phyloP scores from a whole-genome alignment of 179 eudicot species.

The Vitellaria paradoxa region DNA sequence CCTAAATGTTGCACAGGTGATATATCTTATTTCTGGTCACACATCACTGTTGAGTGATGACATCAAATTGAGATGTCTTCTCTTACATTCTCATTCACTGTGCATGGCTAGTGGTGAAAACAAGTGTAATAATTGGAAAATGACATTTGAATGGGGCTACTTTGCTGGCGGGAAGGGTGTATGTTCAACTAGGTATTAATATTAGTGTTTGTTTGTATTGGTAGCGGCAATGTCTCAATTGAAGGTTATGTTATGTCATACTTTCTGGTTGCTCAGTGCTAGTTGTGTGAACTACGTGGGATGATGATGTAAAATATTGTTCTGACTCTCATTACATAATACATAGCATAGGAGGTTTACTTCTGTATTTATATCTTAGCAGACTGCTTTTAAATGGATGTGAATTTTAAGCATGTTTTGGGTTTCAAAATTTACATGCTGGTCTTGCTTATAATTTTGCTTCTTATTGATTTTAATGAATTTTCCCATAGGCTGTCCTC shows the following conservation, averaged over 20 bases:
- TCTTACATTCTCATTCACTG: too few species aligned
- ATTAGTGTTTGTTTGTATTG: neutral
- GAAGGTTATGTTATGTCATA: slow-evolving; percentile 2
- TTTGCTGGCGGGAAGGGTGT: neutral
- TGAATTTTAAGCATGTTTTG: neutral
- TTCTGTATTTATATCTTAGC: slow-evolving; percentile 1
- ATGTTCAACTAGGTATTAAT: neutral
- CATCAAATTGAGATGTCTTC: too few species aligned
- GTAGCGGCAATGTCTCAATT: neutral
- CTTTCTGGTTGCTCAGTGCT: neutral
- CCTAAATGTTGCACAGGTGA: too few species aligned
- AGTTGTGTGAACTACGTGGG: neutral
- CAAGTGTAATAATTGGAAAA: neutral
- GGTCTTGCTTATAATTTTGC: neutral
- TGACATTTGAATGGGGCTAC: neutral
- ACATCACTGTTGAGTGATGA: too few species aligned
- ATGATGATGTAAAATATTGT: neutral
- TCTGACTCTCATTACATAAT: neutral
- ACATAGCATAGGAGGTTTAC: neutral
- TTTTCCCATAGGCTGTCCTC: slow-evolving; percentile 61
- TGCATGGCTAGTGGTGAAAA: neutral
- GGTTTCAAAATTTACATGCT: neutral
- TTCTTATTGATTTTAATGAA: neutral
- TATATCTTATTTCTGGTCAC: too few species aligned
- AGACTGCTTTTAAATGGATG: neutral